Base-by-base conservation (phyloP, 257 asterid genomes). In the Solanum paucissectum region DNA sequence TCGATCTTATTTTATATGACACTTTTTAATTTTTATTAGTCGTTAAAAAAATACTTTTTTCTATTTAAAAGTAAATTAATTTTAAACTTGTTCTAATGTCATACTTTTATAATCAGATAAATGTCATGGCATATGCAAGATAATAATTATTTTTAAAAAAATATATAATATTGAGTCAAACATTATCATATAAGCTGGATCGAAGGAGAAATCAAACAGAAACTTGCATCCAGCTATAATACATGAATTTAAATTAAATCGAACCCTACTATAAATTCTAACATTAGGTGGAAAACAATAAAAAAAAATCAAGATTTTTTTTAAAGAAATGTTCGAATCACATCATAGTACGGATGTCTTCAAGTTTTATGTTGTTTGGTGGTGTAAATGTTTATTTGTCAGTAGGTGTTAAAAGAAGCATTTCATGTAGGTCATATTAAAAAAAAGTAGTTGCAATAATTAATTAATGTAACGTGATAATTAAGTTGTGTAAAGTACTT, bases 391-490 rank as follows among this genome's bases (percentile, higher is more conserved):
- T 46, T 81, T 29, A 5, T 49, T 16, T 81, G 40, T 29, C 38
- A 46, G 40, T 44, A 2, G 66, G 18, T 44, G 32, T 79, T 42
- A 12, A 29, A 16, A 14, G 32, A 81, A 46, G 12, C 27, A 44
- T 81, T 27, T 81, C 40, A 40, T 40, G 84, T 44, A 77, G 84
- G 84, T n/a, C 84, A 77, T 27, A 77, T 55, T 12, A 25, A 76
- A 77, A n/a, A 72, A 34, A 77, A 13, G 84, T 77, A 6, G 62
- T 13, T 9, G 60, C 36, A 69, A 66, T 66, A 75, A 40, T 77
- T 76, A 40, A 23, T 40, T 77, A 77, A 77, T 77, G 81, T 73
- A 73, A 73, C 79, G 79, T 71, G 25, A 71, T 71, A 71, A 32
- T 71, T 71, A 71, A 33, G 77, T 71, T 71, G 42, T 71, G 77